phyloP scores from a whole-genome alignment of 306 rosid genomes.

The Albizia julibrissin region DNA sequence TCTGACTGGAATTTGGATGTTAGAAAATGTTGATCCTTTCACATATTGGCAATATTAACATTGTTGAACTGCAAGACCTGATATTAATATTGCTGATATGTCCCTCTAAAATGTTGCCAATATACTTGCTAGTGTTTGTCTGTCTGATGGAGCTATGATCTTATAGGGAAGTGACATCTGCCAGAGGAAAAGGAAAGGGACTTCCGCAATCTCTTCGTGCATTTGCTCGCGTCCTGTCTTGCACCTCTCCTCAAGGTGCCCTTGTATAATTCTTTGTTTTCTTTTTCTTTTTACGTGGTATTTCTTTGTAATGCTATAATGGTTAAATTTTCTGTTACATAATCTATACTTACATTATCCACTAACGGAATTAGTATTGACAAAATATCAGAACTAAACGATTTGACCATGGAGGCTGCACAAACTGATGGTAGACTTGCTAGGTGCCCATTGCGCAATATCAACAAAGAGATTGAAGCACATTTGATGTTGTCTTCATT shows the following conservation, averaged over 20 bases:
- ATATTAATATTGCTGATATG: not conserved
- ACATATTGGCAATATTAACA: conserved; percentile 3
- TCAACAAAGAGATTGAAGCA: conserved; percentile 62
- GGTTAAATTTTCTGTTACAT: conserved; percentile 6
- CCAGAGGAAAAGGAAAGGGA: conserved; percentile 68
- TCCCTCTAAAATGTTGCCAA: conserved; percentile 35
- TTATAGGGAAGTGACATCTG: conserved; percentile 63
- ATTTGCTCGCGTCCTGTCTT: conserved; percentile 66
- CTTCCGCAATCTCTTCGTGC: conserved; percentile 82
- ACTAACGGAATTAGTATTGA: conserved; percentile 28
- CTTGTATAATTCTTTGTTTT: not conserved
- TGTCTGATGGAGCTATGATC: conserved; percentile 43
- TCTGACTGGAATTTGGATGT: conserved; percentile 12
- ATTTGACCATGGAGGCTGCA: conserved; percentile 59
- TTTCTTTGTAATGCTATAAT: not conserved
- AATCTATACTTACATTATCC: not conserved
- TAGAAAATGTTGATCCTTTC: conserved; percentile 9
- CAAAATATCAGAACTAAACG: conserved; percentile 55
- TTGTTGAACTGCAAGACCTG: conserved; percentile 1
- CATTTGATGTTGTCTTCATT: conserved; percentile 58
- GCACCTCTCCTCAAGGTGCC: conserved; percentile 55
- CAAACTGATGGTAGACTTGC: conserved; percentile 79
- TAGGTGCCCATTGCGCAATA: conserved; percentile 56
- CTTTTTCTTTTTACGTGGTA: no score
- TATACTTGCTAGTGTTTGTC: conserved; percentile 37